Base-by-base conservation (phyloP, 2,329 filamentous ascomycete species). In the Beauveria caledonica region DNA sequence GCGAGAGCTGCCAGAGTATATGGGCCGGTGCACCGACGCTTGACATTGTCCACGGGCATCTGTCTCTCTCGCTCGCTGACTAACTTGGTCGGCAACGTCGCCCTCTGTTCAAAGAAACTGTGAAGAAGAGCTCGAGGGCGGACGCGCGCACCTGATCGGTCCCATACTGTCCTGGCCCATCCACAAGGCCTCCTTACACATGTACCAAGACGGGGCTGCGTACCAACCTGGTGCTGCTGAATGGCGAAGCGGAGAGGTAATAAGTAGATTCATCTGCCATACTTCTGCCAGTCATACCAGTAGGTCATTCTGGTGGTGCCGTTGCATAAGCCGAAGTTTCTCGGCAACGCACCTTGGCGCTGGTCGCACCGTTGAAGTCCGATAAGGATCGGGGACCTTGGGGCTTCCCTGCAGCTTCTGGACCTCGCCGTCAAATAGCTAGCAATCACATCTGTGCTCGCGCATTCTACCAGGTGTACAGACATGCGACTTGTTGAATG, bases 351-450 rank as follows among this genome's bases (percentile, higher is more conserved):
- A n/a, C n/a, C n/a, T n/a, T n/a, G n/a, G n/a, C n/a, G n/a, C n/a
- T n/a, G n/a, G n/a, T n/a, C n/a, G n/a, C n/a, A 27, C 29, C 51
- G 49, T 53, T 55, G 51, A 60, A 54, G 50, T 49, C 50, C 50
- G 58, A 60, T 60, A 29, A 39, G 50, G 50, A 60, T 55, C 58
- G 58, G 58, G 29, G 33, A 60, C 33, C 23, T 55, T 60, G 29
- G 44, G 55, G 40, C 23, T 57, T 48, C 53, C 48, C 40, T 40
- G 54, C 40, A 52, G 36, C 33, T 23, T 21, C 55, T 49, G 45
- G 11, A 13, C 33, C 33, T 27, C 29, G 55, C 45, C 27, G 55
- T 40, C 23, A 42, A 27, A 58, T 42, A 39, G 29, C 25, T 33
- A 9, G 51, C 27, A 25, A 21, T 29, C 23, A 29, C 44, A n/a